A percentile compares a stretch with the other conserved stretches of the same genome.
phyloP scores from a whole-genome alignment of 257 asterid genomes.

The Apocynum venetum region DNA sequence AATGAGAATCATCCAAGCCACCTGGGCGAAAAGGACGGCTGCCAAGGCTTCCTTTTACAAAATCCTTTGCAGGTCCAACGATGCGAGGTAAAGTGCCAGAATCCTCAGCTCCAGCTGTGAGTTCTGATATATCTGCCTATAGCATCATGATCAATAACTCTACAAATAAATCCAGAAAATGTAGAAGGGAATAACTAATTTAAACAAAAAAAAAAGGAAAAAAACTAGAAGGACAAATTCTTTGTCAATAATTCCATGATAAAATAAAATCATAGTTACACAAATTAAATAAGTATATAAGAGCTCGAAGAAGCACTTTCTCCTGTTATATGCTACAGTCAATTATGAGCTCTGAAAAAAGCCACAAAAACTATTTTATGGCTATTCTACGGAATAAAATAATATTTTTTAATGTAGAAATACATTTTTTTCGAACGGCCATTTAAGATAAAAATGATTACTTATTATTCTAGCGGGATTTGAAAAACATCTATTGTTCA shows the following conservation, averaged over 20 bases:
- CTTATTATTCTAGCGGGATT: too few relatives aligned
- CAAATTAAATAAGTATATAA: neutral
- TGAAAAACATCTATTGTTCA: too few relatives aligned
- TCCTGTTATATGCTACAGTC: neutral
- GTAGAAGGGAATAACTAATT: neutral
- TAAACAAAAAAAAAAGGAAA: neutral
- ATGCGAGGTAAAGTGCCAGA: slow-evolving; percentile 88
- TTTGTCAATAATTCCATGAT: neutral
- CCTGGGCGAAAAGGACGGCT: slow-evolving; percentile 95
- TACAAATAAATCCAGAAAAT: slow-evolving; percentile 8
- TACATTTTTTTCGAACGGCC: too few relatives aligned
- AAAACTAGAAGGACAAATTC: neutral
- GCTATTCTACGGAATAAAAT: too few relatives aligned
- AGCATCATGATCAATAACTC: slow-evolving; percentile 27
- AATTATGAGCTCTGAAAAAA: neutral
- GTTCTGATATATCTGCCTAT: slow-evolving; percentile 75
- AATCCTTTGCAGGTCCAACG: slow-evolving; percentile 87
- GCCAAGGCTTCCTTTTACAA: slow-evolving; percentile 81
- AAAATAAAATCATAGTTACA: too few relatives aligned
- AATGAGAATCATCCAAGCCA: slow-evolving; percentile 63
- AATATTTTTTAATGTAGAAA: too few relatives aligned
- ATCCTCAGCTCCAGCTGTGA: slow-evolving; percentile 61
- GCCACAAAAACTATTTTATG: neutral
- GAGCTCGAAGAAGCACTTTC: neutral
- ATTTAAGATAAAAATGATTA: too few relatives aligned